Evolutionary conservation across 2,329 filamentous ascomycete species (phyloP), one percentile per base, ranked within the genome.

Genomic region (Diplodia mutila): DNA sequence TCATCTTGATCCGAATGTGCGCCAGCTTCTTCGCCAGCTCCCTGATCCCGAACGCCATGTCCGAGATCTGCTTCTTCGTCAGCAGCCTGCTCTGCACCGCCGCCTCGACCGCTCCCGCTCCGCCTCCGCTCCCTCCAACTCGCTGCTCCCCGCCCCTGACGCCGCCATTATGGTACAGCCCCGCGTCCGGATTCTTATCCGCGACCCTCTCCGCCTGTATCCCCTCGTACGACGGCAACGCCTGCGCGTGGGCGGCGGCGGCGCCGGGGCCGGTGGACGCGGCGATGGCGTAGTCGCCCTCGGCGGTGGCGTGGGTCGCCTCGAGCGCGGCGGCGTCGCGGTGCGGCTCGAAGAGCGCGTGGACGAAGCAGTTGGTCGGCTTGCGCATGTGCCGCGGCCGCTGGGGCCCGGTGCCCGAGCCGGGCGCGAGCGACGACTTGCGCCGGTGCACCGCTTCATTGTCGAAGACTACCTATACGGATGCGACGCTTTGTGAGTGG

Each of bases 21-120:
- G 92, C 91, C 68, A 98, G 81, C 69, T 92, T 90, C 75, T 97
- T 91, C 34, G 92, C 94, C 68, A 99, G 83, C 79, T 97, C 93
- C 57, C 95, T 86, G 68, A 98, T 95, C 29, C 94, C 94, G 88
- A 94, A 94, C 0, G 94, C 94, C 94, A 99, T 98, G 74, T 98
- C 95, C 16, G 91, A 93, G 51, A 99, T 85, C 79, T 99, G 93
- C 78, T 92, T 93, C 82, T 98, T 98, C 1, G 94, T 97, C 72
- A 98, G 84, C 61, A 97, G 86, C n/a, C 94, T 87, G 68, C 87
- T 89, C 67, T 89, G 83, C 21, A 84, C 81, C 29, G 79, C 77
- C 63, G 77, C 72, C 1, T 81, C 75, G 27, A 67, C 69, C 42
- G 18, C 8, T 8, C 18, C 42, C 42, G n/a, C 42, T 7, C 18